These are phyloP conservation scores for Gryganskiella cystojenkinii DNA, from an alignment of 192 early-diverging fungal species.

Conservation along the genomic window DNA sequence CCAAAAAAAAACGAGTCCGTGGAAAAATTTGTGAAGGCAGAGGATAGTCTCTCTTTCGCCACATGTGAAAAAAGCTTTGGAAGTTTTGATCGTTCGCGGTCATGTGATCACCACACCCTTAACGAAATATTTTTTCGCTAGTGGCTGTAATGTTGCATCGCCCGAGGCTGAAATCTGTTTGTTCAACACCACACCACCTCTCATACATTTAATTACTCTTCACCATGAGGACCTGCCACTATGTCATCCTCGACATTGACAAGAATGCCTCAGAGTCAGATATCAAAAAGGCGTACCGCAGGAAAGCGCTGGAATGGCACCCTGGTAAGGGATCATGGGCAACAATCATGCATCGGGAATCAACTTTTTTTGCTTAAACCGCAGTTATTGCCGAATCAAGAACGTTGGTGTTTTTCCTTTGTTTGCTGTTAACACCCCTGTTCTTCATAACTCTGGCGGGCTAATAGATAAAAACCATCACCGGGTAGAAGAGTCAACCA, in stretches of 20 bases:
- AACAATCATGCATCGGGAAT: not conserved
- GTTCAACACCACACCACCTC: no score
- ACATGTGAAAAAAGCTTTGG: no score
- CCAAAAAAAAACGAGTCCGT: not conserved
- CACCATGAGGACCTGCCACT: constrained; percentile 83
- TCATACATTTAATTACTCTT: constrained; percentile 3
- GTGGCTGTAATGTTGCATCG: no score
- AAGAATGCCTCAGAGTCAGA: constrained; percentile 76
- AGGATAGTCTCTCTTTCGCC: not conserved
- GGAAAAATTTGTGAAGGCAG: not conserved
- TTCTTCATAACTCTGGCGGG: no score
- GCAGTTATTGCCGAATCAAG: not conserved
- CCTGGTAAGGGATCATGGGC: constrained; percentile 63
- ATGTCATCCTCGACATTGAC: constrained; percentile 88
- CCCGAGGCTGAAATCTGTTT: no score
- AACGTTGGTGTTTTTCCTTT: not conserved
- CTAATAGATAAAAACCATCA: constrained; percentile 86
- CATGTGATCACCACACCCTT: no score
- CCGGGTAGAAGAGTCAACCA: constrained; percentile 85
- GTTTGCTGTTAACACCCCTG: constrained; percentile 1
- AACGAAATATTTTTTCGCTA: no score
- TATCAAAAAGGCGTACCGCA: constrained; percentile 90
- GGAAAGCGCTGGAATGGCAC: constrained; percentile 82
- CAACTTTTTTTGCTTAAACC: not conserved
- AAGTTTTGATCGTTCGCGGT: no score